Conservation (phyloP, 2,329 filamentous ascomycete species). For the Diplodia corticola region DNA sequence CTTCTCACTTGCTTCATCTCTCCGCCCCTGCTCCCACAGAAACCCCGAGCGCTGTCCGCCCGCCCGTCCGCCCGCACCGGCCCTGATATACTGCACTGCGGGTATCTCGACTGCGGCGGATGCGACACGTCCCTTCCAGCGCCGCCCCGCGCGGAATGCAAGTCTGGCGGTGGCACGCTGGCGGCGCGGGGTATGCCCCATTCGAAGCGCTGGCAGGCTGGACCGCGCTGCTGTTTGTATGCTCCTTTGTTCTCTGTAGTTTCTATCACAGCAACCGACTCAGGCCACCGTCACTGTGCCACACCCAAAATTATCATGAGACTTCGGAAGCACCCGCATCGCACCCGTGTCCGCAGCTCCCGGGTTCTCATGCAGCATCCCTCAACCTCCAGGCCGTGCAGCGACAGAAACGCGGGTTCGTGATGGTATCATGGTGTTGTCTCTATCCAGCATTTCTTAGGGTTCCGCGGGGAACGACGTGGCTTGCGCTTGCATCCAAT, state of each 20-base stretch:
- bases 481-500: background rate
- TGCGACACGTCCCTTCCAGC: background rate
- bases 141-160: background rate
- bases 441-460: background rate
- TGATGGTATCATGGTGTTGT: background rate
- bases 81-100: background rate
- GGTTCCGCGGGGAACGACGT: background rate
- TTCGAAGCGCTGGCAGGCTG: background rate
- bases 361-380: background rate
- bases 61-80: background rate
- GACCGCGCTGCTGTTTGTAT: background rate
- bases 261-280: background rate
- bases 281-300: conserved; percentile 5
- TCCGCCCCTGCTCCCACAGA: background rate
- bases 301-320: conserved; percentile 2
- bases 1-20: conserved; percentile 8
- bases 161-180: background rate
- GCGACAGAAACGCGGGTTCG: background rate
- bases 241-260: background rate
- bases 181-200: background rate
- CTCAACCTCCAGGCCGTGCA: background rate
- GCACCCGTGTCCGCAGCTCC: background rate
- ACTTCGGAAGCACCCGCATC: background rate
- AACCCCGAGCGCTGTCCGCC: background rate
- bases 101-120: background rate